Percentiles rank a stretch among this genome's conserved stretches.
phyloP scores from a whole-genome alignment of 352 stramenopile species.

The Phytophthora tubulina region DNA sequence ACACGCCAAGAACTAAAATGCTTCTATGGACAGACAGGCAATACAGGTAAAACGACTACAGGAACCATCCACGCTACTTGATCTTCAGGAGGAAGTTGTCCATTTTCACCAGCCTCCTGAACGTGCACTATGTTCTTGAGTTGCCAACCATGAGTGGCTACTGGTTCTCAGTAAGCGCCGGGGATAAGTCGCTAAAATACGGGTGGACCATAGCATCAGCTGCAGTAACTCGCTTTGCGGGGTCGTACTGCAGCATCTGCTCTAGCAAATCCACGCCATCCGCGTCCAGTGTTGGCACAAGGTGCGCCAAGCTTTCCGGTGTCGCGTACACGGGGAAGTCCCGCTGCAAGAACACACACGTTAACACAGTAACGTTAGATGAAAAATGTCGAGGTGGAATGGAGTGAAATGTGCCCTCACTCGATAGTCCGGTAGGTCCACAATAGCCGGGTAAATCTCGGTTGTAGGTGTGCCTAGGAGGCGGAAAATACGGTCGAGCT shows the following conservation, averaged over 20 bases:
- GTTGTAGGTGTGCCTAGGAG: constrained; percentile 95
- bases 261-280: constrained; percentile 94
- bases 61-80: constrained; percentile 28
- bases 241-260: constrained; percentile 91
- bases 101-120: constrained; percentile 26
- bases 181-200: constrained; percentile 97
- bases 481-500: constrained; percentile 98
- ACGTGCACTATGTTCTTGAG: constrained; percentile 28
- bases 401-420: constrained; percentile 42
- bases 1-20: constrained; percentile 32
- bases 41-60: constrained; percentile 39
- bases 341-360: constrained; percentile 48
- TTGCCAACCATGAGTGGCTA: constrained; percentile 29
- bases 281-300: constrained; percentile 93
- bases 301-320: constrained; percentile 86
- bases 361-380: constrained; percentile 18
- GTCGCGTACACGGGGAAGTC: constrained; percentile 94
- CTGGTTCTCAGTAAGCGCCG: constrained; percentile 70
- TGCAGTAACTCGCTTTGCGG: constrained; percentile 93
- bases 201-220: constrained; percentile 96
- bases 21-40: constrained; percentile 42
- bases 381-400: not conserved
- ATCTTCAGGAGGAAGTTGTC: constrained; percentile 22
- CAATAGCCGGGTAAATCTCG: constrained; percentile 96
- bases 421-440: constrained; percentile 97